Conservation (phyloP, 768 basidiomycete genomes). For the Trametes meyenii region DNA sequence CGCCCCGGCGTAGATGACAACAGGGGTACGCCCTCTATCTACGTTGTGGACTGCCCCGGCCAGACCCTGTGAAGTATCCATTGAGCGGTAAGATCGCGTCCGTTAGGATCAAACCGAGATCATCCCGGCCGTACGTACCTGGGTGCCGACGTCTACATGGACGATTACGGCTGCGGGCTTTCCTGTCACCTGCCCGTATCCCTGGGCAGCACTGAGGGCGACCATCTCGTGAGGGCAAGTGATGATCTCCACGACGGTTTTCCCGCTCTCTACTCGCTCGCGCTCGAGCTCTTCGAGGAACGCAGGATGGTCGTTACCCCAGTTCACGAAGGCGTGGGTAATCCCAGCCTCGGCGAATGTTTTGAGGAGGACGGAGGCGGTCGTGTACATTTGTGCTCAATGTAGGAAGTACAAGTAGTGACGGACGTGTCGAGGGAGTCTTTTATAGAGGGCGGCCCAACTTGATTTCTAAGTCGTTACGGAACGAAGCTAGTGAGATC, state of each 20-base stretch:
- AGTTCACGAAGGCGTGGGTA: conserved; percentile 72
- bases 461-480: too few relatives aligned
- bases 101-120: too few relatives aligned
- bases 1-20: conserved; percentile 77
- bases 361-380: conserved; percentile 63
- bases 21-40: conserved; percentile 59
- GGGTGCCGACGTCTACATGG: conserved; percentile 74
- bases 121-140: conserved; percentile 40
- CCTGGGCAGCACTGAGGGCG: conserved; percentile 71
- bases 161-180: conserved; percentile 73
- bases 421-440: neutral
- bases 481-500: too few relatives aligned
- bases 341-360: conserved; percentile 59
- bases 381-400: conserved; percentile 43
- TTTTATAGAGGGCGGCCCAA: neutral
- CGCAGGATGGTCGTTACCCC: conserved; percentile 78
- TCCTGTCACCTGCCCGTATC: conserved; percentile 66
- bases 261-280: conserved; percentile 46
- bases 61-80: conserved; percentile 46
- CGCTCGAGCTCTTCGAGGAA: conserved; percentile 71
- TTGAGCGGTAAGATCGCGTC: too few relatives aligned
- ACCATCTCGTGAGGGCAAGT: conserved; percentile 82
- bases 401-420: neutral
- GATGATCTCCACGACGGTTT: conserved; percentile 53
- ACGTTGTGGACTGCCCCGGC: conserved; percentile 77